These are phyloP conservation scores for Agaricales sp. DNA, from an alignment of 1,284 basidiomycete species.

Conservation along the genomic window DNA sequence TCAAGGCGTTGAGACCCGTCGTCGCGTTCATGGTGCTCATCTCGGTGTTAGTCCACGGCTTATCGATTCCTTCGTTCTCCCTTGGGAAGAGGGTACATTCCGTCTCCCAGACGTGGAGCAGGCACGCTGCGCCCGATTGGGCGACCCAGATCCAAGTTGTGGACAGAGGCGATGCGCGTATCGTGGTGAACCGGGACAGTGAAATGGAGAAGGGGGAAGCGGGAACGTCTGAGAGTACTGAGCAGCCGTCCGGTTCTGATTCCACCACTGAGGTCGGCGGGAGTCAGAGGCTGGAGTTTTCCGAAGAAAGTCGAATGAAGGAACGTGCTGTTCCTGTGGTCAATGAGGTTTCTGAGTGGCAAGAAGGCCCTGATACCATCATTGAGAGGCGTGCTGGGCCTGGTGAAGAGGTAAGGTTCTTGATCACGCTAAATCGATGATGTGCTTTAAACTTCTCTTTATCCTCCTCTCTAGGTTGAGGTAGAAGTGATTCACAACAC, in stretches of 20 bases:
- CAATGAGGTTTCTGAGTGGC: constrained; percentile 26
- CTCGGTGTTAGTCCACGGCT: constrained; percentile 79
- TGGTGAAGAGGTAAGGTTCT: constrained; percentile 51
- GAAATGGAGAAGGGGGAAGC: constrained; percentile 39
- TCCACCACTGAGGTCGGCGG: constrained; percentile 7
- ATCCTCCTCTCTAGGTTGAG: constrained; percentile 32
- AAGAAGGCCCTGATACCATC: constrained; percentile 59
- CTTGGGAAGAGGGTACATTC: constrained; percentile 83
- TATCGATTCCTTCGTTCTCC: constrained; percentile 90
- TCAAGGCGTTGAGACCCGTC: constrained; percentile 77
- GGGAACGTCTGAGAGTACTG: constrained; percentile 22
- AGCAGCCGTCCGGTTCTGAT: constrained; percentile 15
- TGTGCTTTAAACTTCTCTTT: background rate
- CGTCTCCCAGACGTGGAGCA: constrained; percentile 72
- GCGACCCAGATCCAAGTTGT: constrained; percentile 67
- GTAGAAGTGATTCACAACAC: constrained; percentile 47
- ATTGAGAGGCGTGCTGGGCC: constrained; percentile 47
- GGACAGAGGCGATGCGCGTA: constrained; percentile 47
- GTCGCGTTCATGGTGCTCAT: constrained; percentile 87
- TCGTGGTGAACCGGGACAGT: constrained; percentile 76
- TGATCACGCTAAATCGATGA: constrained; percentile 8
- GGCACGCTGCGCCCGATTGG: constrained; percentile 39
- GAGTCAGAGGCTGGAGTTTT: constrained; percentile 6
- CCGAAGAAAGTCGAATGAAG: constrained; percentile 11
- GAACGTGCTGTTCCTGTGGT: constrained; percentile 10